These are phyloP conservation scores for Arctium lappa DNA, from an alignment of 129 eudicot species.

Conservation along the genomic window DNA sequence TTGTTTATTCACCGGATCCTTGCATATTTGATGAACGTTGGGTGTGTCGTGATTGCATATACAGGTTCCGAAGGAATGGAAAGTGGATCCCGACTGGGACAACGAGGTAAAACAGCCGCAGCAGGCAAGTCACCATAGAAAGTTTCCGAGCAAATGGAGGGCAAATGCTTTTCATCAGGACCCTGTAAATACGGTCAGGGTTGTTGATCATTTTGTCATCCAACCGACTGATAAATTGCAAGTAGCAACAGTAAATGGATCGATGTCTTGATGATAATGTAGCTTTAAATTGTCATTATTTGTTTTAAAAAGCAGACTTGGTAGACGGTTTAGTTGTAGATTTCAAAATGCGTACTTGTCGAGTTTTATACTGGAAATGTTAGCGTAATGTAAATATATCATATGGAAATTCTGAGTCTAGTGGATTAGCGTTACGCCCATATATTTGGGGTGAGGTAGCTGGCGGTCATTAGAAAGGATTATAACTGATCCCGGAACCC, in stretches of 20 bases:
- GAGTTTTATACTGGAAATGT: neutral
- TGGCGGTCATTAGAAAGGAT: neutral
- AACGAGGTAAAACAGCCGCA: constrained; percentile 63
- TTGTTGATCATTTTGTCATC: constrained; percentile 83
- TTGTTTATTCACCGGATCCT: too few relatives aligned
- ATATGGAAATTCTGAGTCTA: neutral
- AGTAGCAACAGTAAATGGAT: constrained; percentile 41
- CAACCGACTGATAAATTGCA: constrained; percentile 41
- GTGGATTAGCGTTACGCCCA: neutral
- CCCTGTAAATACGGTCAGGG: constrained; percentile 70
- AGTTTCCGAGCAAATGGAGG: constrained; percentile 90
- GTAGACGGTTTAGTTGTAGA: neutral
- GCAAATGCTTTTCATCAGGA: constrained; percentile 73
- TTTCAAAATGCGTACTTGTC: neutral
- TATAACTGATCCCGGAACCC: too few relatives aligned
- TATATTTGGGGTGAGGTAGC: neutral
- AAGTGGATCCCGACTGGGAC: constrained; percentile 94
- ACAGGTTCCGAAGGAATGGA: constrained; percentile 98
- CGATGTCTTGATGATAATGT: constrained; percentile 37
- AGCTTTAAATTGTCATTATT: neutral
- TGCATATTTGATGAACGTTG: neutral
- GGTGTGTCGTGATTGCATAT: neutral
- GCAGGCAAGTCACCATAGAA: constrained; percentile 50
- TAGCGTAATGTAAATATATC: constrained; percentile 12
- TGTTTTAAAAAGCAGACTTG: neutral